Evolutionary conservation across 1,139 yeast genomes (phyloP).

Genomic region (Pneumocystis sp.): DNA sequence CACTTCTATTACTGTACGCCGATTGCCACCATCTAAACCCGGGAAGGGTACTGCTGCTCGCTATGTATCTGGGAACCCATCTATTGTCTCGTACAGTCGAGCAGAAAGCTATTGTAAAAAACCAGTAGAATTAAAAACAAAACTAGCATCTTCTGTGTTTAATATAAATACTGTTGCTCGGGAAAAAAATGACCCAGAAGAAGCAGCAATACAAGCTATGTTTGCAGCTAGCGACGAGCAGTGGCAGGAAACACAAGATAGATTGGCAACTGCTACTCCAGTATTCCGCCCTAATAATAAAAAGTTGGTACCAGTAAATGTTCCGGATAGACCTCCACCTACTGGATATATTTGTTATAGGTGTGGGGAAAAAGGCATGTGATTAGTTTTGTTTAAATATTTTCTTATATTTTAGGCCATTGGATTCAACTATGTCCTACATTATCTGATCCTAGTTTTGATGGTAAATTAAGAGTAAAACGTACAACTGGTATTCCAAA

Average conservation of each 20-base stretch:
- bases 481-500: conserved; percentile 96
- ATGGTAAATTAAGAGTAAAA: conserved; percentile 64
- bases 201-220: conserved; percentile 78
- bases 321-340: conserved; percentile 66
- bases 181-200: conserved; percentile 40
- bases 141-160: conserved; percentile 16
- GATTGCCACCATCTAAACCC: conserved; percentile 55
- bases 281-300: conserved; percentile 21
- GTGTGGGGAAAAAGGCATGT: conserved; percentile 68
- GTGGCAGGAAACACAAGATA: conserved; percentile 90
- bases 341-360: conserved; percentile 91
- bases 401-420: conserved; percentile 33
- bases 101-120: not conserved
- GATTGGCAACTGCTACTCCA: conserved; percentile 46
- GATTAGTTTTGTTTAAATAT: not conserved
- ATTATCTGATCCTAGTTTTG: conserved; percentile 81
- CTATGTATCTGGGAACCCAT: conserved; percentile 64
- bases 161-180: conserved; percentile 20
- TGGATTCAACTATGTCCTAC: conserved; percentile 96
- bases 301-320: conserved; percentile 14
- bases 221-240: conserved; percentile 83
- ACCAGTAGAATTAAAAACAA: conserved; percentile 15
- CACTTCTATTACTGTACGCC: conserved; percentile 60
- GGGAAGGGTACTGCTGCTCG: conserved; percentile 45
- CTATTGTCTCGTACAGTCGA: conserved; percentile 8